These are phyloP conservation scores for Cordyceps tenuipes DNA, from an alignment of 2,329 filamentous ascomycete species.

Conservation along the genomic window DNA sequence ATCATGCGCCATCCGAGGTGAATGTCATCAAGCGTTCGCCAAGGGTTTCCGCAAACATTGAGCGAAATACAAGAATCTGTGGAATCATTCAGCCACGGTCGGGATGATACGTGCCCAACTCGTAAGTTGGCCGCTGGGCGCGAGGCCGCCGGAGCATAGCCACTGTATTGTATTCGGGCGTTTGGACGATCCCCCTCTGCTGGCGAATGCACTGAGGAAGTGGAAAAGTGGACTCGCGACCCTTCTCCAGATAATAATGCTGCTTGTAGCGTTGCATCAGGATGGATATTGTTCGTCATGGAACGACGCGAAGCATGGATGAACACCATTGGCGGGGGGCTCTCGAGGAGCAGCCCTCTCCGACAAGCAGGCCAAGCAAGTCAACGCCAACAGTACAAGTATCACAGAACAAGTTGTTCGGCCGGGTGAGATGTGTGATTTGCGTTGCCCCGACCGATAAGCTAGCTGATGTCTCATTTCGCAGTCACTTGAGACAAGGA, in stretches of 20 bases:
- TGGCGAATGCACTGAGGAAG: neutral
- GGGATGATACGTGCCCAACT: neutral
- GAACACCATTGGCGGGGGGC: neutral
- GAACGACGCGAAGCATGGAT: neutral
- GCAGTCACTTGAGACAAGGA: no score
- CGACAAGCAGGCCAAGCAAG: no score
- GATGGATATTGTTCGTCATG: neutral
- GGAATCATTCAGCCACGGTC: no score
- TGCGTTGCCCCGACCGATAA: no score
- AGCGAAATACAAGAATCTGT: neutral
- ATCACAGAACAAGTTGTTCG: no score
- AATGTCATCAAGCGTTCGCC: no score
- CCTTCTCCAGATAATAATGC: conserved; percentile 2
- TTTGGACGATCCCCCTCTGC: neutral
- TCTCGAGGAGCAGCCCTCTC: no score
- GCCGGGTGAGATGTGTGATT: no score
- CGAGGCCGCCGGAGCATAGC: neutral
- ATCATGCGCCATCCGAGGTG: neutral
- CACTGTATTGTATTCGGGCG: neutral
- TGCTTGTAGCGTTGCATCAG: neutral
- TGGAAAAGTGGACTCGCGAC: neutral
- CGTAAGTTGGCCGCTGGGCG: neutral
- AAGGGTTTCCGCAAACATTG: no score
- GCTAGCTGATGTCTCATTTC: no score
- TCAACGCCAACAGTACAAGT: no score